phyloP scores from a whole-genome alignment of 495 filamentous ascomycete species.

The Xylaria intraflava region DNA sequence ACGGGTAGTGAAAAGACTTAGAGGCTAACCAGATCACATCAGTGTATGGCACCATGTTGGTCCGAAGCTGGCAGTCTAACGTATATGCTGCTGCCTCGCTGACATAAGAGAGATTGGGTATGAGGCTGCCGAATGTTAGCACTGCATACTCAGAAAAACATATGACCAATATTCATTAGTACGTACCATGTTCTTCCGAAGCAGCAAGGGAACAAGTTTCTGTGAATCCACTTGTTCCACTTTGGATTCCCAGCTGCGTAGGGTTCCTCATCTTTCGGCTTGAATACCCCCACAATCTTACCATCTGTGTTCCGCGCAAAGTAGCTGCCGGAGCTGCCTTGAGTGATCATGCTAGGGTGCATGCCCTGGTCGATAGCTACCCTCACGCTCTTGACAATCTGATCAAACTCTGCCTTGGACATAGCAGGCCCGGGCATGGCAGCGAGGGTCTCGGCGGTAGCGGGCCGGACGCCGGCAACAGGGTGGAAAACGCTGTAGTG shows the following conservation, averaged over 20 bases:
- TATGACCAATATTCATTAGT: background rate
- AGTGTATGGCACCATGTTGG: slow-evolving; percentile 91
- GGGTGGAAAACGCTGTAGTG: slow-evolving; percentile 95
- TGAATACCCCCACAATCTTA: slow-evolving; percentile 95
- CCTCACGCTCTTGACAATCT: slow-evolving; percentile 82
- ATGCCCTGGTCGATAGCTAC: slow-evolving; percentile 84
- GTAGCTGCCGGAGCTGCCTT: slow-evolving; percentile 96
- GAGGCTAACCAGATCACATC: slow-evolving; percentile 91
- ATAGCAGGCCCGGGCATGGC: slow-evolving; percentile 47
- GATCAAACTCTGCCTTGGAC: slow-evolving; percentile 77
- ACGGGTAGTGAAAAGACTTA: slow-evolving; percentile 96
- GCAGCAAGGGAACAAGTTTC: slow-evolving; percentile 93
- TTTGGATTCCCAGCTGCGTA: slow-evolving; percentile 89
- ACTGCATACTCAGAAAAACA: background rate
- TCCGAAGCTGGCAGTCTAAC: slow-evolving; percentile 81
- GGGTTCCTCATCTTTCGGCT: slow-evolving; percentile 98
- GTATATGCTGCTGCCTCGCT: slow-evolving; percentile 97
- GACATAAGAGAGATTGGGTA: slow-evolving; percentile 98
- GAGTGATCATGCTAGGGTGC: slow-evolving; percentile 91
- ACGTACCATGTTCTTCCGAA: slow-evolving; percentile 82
- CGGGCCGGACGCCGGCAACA: slow-evolving; percentile 73
- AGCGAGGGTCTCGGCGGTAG: slow-evolving; percentile 67
- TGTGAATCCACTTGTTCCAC: slow-evolving; percentile 94
- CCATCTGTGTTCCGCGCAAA: slow-evolving; percentile 89
- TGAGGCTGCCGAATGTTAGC: slow-evolving; percentile 49